Evolutionary conservation across 2,329 filamentous ascomycete genomes (phyloP).

Genomic region (Biscogniauxia marginata): DNA sequence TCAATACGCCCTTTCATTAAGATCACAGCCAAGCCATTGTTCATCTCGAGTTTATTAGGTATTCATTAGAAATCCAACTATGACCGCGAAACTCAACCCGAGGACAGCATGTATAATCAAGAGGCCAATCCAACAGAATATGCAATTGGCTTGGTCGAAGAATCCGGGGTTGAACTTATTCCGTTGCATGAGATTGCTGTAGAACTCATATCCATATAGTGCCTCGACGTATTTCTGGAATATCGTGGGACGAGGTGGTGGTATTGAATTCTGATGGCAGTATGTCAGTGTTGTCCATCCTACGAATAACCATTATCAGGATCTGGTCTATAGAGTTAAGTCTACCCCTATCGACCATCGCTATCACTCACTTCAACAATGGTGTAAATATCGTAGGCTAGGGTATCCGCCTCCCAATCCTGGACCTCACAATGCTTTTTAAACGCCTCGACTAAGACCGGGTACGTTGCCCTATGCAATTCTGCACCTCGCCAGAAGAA

Average conservation of each 20-base stretch:
- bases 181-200: constrained; percentile 9
- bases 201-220: constrained; percentile 7
- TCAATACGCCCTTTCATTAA: no score
- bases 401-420: constrained; percentile 16
- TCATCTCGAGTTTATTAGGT: not conserved
- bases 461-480: constrained; percentile 5
- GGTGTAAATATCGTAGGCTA: constrained; percentile 13
- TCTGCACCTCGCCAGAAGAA: constrained; percentile 17
- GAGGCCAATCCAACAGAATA: constrained; percentile 6
- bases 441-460: constrained; percentile 10
- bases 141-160: not conserved
- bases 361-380: constrained; percentile 13
- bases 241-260: constrained; percentile 6
- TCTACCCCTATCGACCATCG: not conserved
- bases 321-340: no score
- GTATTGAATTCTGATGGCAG: constrained; percentile 7
- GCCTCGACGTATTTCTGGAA: constrained; percentile 16
- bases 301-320: no score
- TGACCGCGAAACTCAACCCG: not conserved
- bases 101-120: constrained; percentile 3
- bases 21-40: no score
- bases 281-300: not conserved
- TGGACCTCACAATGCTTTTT: constrained; percentile 10
- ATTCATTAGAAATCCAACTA: constrained; percentile 3
- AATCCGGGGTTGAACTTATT: not conserved